phyloP scores from a whole-genome alignment of 345 rosid species.

The Hibiscus trionum region DNA sequence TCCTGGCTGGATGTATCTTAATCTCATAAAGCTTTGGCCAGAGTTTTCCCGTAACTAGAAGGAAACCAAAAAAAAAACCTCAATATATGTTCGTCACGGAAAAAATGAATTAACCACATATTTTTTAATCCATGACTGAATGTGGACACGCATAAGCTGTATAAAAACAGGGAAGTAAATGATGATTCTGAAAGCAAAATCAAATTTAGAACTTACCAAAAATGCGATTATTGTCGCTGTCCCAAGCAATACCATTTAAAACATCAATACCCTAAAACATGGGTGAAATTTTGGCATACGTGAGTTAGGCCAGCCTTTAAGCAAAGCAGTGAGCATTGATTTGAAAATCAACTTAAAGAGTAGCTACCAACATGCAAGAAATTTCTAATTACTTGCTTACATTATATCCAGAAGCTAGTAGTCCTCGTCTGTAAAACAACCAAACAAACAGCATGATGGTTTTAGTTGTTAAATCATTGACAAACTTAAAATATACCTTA shows the following conservation, averaged over 20 bases:
- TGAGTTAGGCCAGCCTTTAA: not conserved
- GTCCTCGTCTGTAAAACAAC: slow-evolving; percentile 39
- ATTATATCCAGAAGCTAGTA: slow-evolving; percentile 47
- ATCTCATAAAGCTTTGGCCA: slow-evolving; percentile 90
- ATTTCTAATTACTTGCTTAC: slow-evolving; percentile 32
- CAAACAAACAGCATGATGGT: not conserved
- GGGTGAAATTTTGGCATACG: slow-evolving; percentile 5
- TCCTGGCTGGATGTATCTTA: slow-evolving; percentile 38
- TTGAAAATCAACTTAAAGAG: not conserved
- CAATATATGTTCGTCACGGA: not conserved
- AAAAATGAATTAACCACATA: not conserved
- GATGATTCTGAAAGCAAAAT: not conserved
- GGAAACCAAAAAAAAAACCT: not conserved
- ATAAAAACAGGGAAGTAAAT: not conserved
- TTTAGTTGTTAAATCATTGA: not conserved
- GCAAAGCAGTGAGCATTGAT: not conserved
- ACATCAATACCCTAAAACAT: slow-evolving; percentile 63
- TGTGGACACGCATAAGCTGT: not conserved
- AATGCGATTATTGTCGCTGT: slow-evolving; percentile 47
- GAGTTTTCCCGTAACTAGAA: slow-evolving; percentile 74
- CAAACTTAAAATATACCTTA: not conserved
- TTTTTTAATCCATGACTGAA: not conserved
- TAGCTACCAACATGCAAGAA: not conserved
- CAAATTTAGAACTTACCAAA: slow-evolving; percentile 43
- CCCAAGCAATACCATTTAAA: slow-evolving; percentile 97